Evolutionary conservation across 2,329 filamentous ascomycete species (phyloP), one percentile per base, ranked within the genome.

Genomic region (Beauveria asiatica): DNA sequence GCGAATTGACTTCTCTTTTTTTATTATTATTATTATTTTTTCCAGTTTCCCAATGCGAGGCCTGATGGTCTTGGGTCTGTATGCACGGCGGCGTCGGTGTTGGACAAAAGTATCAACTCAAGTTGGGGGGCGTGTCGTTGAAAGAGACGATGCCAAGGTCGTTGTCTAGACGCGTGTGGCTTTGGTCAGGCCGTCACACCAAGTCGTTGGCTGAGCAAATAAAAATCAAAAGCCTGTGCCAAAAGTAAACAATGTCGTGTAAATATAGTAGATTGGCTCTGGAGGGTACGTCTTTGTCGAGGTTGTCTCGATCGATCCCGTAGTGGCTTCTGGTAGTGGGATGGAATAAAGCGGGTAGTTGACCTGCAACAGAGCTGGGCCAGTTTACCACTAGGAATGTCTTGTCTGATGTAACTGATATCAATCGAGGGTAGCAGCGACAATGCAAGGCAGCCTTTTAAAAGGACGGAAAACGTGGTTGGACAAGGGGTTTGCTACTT

Each of bases 221-320:
- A 3, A 39, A 23, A 52, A 25, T 7, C 44, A 27, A 19, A 19
- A 21, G n/a, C 17, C 21, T 54, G 37, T 33, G 52, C n/a, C 50
- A 52, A 52, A 25, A 33, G 13, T 5, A 23, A 52, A n/a, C 17
- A 13, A 5, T n/a, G n/a, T 25, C 11, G 33, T 19, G 10, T 33
- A 33, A 33, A 33, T 33, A 25, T 53, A 19, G 16, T 27, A 19
- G 7, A 19, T 7, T 19, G 11, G 48, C 23, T 27, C 23, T 27
- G 16, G 21, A 19, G 8, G 37, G 41, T 19, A 48, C 25, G 30
- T 27, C 17, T 33, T 10, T 33, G 55, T 39, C 44, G 54, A 48
- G 21, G 54, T 48, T 13, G 54, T 49, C 55, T 58, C 45, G 55
- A 58, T 58, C 55, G 55, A 58, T 58, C 55, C 46, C 46, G 45